Evolutionary conservation across 768 basidiomycete species (phyloP), one percentile per base, ranked within the genome.

Genomic region (Albatrellus ellisii): DNA sequence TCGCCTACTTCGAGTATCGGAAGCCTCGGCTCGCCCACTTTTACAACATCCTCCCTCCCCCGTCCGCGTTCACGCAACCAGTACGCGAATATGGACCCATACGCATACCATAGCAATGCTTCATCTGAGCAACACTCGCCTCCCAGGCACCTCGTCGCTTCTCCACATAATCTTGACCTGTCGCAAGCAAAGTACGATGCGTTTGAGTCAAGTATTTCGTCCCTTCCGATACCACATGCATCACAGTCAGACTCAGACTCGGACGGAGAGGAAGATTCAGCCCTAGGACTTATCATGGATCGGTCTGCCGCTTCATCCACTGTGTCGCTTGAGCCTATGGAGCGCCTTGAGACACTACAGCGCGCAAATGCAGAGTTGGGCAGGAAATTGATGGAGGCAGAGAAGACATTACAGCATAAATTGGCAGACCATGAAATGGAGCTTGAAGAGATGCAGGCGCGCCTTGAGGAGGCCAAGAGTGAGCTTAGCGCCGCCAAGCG

Each of bases 401-500:
- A 91, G 53, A 64, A 71, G 33, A 74, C 72, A 1, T 55, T 85
- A 36, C 74, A 79, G 53, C 67, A 68, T 31, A 77, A 77, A 49
- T 65, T 90, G 11, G 59, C 60, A 9, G 83, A 89, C 39, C 86
- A 89, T 50, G 90, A 94, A 58, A 57, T 65, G n/a, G 81, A 90
- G 52, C 59, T 92, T 22, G 83, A 86, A 50, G 84, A 89, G 45
- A 72, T 86, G 60, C 79, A 92, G 53, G 62, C 60, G 3, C 68
- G 73, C 24, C 56, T 94, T 44, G 91, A 95, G 44, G 88, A 95
- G 55, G 59, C 81, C 46, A 65, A 71, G 48, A 72, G 66, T 10
- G 92, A 95, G 58, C 65, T 95, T 6, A 77, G 67, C 11, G 70
- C 80, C 5, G 79, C 83, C 4, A 85, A 87, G 58, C 72, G 86